Evolutionary conservation across 495 filamentous ascomycete species (phyloP).

Genomic region (Penicillium angulare): DNA sequence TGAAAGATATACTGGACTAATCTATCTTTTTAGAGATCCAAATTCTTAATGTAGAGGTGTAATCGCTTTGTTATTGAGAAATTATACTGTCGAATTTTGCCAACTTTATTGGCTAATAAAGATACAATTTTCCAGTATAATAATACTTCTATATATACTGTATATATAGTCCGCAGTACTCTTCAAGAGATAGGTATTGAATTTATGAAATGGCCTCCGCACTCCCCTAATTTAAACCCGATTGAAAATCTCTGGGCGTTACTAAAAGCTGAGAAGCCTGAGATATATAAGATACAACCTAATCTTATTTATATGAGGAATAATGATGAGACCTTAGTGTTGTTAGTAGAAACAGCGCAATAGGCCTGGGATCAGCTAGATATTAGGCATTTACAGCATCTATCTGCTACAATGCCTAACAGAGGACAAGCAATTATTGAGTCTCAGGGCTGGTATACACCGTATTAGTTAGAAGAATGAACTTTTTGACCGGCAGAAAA

Average conservation of each 20-base stretch:
- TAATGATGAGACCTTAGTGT: slow-evolving; percentile 5
- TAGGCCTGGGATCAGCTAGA: no score
- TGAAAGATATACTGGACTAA: no score
- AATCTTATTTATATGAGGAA: slow-evolving; percentile 4
- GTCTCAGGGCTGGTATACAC: no score
- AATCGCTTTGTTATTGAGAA: no score
- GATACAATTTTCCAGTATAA: background rate
- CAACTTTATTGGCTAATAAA: no score
- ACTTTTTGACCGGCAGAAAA: background rate
- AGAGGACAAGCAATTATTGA: no score
- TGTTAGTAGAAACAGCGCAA: slow-evolving; percentile 6
- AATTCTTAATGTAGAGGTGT: no score
- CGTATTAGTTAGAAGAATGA: background rate
- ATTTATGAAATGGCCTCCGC: slow-evolving; percentile 22
- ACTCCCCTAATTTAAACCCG: slow-evolving; percentile 29
- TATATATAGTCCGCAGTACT: slow-evolving; percentile 7
- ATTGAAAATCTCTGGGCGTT: slow-evolving; percentile 29
- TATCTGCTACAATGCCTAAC: no score
- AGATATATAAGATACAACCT: slow-evolving; percentile 5
- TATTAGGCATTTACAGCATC: no score
- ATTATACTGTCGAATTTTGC: no score
- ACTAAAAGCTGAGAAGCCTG: slow-evolving; percentile 10
- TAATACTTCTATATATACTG: slow-evolving; percentile 10
- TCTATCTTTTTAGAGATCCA: no score
- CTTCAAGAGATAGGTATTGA: slow-evolving; percentile 15